Base-by-base conservation (phyloP, 495 filamentous ascomycete genomes). In the Hypoxylon cercidicola region DNA sequence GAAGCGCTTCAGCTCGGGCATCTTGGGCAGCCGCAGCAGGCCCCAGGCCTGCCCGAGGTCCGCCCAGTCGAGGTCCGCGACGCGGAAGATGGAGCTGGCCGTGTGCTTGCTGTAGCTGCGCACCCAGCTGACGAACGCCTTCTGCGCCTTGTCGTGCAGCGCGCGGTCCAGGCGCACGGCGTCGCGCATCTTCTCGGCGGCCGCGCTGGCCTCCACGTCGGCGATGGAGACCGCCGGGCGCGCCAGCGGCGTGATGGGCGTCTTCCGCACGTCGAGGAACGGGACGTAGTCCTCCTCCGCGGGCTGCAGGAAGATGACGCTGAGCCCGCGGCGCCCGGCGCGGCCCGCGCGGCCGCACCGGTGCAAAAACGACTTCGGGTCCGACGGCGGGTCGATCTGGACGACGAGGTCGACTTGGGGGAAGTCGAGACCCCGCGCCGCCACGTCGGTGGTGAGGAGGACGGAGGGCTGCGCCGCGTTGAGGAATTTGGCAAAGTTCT, bases 281-380 rank as follows among this genome's bases (percentile, higher is more conserved):
- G 87, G 81, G 2, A 97, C 82, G 71, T 97, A 99, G 66, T 94
- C 93, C 72, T 92, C 91, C 71, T 99, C 95, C 0, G 91, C 91
- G 0, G 90, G 90, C 15, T 90, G 90, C 13, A 99, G 82, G 63
- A 98, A 85, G 0, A 96, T 85, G 7, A 98, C 84, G 50, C 93
- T 93, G 12, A 97, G 81, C 1, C 95, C 95, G 50, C 84, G 83
- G 15, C 95, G 89, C 0, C 95, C 95, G 4, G 95, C 95, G 39
- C 95, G 86, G 0, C 93, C 95, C 1, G 96, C 93, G 55, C 95
- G 92, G 3, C 95, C 95, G 68, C 92, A 96, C 56, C 95, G 88
- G 77, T 99, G 95, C 53, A 99, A 88, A 75, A 97, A 98, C 35
- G 89, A 91, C 75, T 97, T 97, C 0, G 95, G 92, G 72, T 97